Conservation (phyloP, 805 yeast species). For the Trichomonascus vanleenenianus region DNA sequence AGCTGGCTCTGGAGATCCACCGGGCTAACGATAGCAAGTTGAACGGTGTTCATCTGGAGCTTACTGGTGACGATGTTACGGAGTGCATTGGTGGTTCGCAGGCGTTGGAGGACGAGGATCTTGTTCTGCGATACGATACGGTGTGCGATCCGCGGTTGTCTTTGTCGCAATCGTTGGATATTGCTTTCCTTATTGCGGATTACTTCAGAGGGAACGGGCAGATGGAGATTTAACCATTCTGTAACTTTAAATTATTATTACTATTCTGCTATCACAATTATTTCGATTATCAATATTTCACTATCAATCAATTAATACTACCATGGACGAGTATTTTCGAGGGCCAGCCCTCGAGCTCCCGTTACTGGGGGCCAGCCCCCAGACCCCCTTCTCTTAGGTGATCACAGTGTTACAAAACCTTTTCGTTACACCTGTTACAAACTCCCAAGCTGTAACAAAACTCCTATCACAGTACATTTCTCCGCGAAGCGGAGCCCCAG, state of each 20-base stretch:
- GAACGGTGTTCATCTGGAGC: slow-evolving; percentile 36
- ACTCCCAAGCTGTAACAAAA: no score
- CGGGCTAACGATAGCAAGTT: slow-evolving; percentile 26
- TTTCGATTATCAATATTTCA: no score
- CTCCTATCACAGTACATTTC: no score
- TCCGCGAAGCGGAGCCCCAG: no score
- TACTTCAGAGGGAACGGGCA: slow-evolving; percentile 15
- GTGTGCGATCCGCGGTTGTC: slow-evolving; percentile 38
- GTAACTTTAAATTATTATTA: neutral
- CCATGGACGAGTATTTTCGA: no score
- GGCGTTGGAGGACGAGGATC: slow-evolving; percentile 31
- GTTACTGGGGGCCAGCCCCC: no score
- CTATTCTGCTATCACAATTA: no score
- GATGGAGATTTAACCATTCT: neutral
- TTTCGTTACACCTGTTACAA: no score
- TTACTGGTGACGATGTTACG: slow-evolving; percentile 38
- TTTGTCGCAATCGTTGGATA: slow-evolving; percentile 33
- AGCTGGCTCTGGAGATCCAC: slow-evolving; percentile 31
- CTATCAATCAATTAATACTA: no score
- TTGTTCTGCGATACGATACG: slow-evolving; percentile 34
- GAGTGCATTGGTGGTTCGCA: slow-evolving; percentile 39
- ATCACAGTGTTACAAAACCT: no score
- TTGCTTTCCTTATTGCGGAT: slow-evolving; percentile 36
- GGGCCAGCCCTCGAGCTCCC: no score
- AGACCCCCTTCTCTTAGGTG: no score